Evolutionary conservation across 345 rosid species (phyloP).

Genomic region (Heritiera littoralis): DNA sequence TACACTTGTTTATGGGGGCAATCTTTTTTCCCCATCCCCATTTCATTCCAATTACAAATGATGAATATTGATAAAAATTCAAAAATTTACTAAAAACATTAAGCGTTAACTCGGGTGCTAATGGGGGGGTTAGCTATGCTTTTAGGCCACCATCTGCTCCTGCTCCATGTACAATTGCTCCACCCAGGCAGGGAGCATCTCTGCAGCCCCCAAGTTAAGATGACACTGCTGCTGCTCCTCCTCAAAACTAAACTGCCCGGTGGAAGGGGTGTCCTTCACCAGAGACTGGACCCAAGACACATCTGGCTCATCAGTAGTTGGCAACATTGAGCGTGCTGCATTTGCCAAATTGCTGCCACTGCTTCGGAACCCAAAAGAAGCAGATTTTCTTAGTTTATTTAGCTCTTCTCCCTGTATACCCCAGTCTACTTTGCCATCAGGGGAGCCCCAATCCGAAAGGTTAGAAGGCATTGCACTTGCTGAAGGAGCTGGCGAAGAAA

Average conservation of each 20-base stretch:
- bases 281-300: slow-evolving; percentile 76
- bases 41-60: slow-evolving; percentile 24
- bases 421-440: slow-evolving; percentile 84
- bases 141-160: slow-evolving; percentile 77
- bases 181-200: slow-evolving; percentile 64
- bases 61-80: slow-evolving; percentile 30
- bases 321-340: slow-evolving; percentile 26
- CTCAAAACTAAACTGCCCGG: slow-evolving; percentile 29
- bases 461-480: slow-evolving; percentile 35
- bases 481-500: slow-evolving; percentile 43
- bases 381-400: slow-evolving; percentile 63
- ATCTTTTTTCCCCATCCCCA: background rate
- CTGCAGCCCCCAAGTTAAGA: slow-evolving; percentile 34
- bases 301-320: slow-evolving; percentile 58
- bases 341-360: slow-evolving; percentile 32
- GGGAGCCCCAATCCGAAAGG: slow-evolving; percentile 68
- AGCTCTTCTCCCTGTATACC: slow-evolving; percentile 76
- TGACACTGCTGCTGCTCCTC: slow-evolving; percentile 45
- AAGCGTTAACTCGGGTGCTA: slow-evolving; percentile 34
- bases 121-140: slow-evolving; percentile 20
- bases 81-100: slow-evolving; percentile 37
- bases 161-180: slow-evolving; percentile 79
- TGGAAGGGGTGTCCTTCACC: slow-evolving; percentile 54
- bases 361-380: slow-evolving; percentile 60
- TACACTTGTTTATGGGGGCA: slow-evolving; percentile 6